A percentile compares a stretch with the other conserved stretches of the same genome.
Conservation (phyloP, 805 yeast species). For the Tetrapisispora phaffii region DNA sequence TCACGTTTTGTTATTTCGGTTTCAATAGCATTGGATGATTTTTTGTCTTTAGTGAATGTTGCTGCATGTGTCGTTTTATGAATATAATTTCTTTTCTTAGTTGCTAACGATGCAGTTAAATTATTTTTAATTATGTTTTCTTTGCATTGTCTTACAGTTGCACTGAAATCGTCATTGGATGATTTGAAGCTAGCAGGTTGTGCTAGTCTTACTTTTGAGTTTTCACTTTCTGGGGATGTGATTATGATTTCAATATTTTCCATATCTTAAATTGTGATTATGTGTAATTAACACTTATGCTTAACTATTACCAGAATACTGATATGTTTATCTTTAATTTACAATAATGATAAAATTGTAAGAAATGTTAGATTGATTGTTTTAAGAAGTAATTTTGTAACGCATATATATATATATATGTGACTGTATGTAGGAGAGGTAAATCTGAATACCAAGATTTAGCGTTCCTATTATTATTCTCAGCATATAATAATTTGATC, state of each 20-base stretch:
- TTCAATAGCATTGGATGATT: neutral
- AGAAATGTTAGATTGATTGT: too few relatives aligned
- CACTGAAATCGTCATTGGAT: neutral
- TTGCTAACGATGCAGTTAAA: neutral
- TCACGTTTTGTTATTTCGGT: neutral
- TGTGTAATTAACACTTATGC: too few relatives aligned
- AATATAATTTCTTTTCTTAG: neutral
- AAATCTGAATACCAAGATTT: too few relatives aligned
- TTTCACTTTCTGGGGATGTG: slow-evolving; percentile 1
- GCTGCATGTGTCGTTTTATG: neutral
- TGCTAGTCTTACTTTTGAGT: neutral
- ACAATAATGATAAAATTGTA: too few relatives aligned
- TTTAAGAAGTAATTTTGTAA: too few relatives aligned
- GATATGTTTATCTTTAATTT: too few relatives aligned
- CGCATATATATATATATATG: too few relatives aligned
- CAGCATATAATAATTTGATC: too few relatives aligned
- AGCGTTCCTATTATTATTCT: too few relatives aligned
- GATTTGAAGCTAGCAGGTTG: neutral
- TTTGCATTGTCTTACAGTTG: neutral
- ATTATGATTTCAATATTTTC: neutral
- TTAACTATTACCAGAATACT: too few relatives aligned
- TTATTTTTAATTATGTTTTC: neutral
- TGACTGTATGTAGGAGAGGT: too few relatives aligned
- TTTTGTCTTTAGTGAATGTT: neutral
- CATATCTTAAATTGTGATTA: neutral